Conservation (phyloP, 169 alveolate species). For the Plasmodium fragile region DNA sequence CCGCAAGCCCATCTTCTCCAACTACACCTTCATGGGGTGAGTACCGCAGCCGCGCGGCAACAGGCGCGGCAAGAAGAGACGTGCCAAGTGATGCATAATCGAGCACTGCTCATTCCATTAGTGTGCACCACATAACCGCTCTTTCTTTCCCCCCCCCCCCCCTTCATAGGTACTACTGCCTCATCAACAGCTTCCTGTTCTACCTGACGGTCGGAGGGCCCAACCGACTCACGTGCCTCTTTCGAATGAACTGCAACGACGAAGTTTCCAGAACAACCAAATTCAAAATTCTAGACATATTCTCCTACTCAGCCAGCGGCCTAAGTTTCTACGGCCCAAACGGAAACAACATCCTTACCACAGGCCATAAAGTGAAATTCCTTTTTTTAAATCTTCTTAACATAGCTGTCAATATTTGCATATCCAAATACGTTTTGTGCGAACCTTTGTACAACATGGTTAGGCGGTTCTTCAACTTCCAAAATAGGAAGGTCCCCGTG, state of each 20-base stretch:
- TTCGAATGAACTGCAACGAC: conserved; percentile 92
- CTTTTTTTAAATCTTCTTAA: conserved; percentile 7
- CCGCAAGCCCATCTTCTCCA: conserved; percentile 84
- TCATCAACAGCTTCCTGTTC: conserved; percentile 80
- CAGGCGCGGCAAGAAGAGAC: neutral
- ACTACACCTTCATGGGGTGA: conserved; percentile 85
- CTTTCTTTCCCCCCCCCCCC: neutral
- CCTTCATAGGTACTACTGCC: conserved; percentile 79
- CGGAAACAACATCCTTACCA: conserved; percentile 86
- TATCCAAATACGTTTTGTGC: conserved; percentile 66
- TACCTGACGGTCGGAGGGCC: conserved; percentile 88
- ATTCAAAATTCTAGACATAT: conserved; percentile 84
- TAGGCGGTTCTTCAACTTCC: conserved; percentile 46
- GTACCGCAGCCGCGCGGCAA: neutral
- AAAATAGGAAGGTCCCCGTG: conserved; percentile 44
- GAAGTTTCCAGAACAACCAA: conserved; percentile 83
- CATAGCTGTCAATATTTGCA: conserved; percentile 37
- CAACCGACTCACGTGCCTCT: conserved; percentile 87
- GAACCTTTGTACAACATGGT: conserved; percentile 45
- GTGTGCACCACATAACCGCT: neutral
- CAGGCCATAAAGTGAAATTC: conserved; percentile 79
- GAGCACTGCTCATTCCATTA: neutral
- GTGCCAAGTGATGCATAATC: neutral
- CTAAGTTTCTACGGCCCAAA: conserved; percentile 90
- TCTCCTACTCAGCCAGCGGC: conserved; percentile 89